Percentiles rank a stretch among this genome's conserved stretches.
These are phyloP conservation scores for Echinosophora koreensis DNA, from an alignment of 306 rosid species.

Conservation along the genomic window DNA sequence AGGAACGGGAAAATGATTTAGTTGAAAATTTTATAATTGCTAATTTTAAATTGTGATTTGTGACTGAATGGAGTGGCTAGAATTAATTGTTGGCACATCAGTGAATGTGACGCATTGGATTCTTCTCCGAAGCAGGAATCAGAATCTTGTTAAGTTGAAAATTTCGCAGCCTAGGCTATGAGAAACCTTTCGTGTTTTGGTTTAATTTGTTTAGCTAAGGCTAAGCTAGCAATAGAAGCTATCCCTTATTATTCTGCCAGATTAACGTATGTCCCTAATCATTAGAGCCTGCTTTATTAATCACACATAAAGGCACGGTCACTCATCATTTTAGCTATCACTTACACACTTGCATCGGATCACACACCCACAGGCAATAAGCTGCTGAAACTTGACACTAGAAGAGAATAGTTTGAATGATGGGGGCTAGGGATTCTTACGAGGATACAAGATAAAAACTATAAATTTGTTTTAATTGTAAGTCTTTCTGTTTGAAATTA, in stretches of 20 bases:
- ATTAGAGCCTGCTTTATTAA: conserved; percentile 34
- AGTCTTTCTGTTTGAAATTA: conserved; percentile 5
- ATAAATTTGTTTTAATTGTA: background rate
- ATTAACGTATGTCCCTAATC: conserved; percentile 24
- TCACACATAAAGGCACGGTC: background rate
- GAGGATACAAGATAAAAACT: background rate
- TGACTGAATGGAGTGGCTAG: background rate
- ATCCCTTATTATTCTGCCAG: conserved; percentile 18
- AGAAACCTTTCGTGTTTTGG: conserved; percentile 31
- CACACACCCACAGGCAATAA: background rate
- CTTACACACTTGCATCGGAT: conserved; percentile 28
- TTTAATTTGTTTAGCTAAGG: conserved; percentile 37
- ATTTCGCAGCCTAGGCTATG: conserved; percentile 38
- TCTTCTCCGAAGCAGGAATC: conserved; percentile 47
- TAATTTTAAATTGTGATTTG: conserved; percentile 6
- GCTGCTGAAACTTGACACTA: too few species aligned
- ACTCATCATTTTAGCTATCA: background rate
- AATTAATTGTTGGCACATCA: conserved; percentile 12
- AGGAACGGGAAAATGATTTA: too few species aligned
- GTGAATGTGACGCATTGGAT: conserved; percentile 48
- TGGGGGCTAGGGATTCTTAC: background rate
- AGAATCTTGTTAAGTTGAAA: conserved; percentile 45
- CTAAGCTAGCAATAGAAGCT: conserved; percentile 39
- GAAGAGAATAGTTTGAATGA: background rate
- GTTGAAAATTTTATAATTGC: background rate